phyloP scores from a whole-genome alignment of 129 eudicot genomes.

The Artemisia argyi region DNA sequence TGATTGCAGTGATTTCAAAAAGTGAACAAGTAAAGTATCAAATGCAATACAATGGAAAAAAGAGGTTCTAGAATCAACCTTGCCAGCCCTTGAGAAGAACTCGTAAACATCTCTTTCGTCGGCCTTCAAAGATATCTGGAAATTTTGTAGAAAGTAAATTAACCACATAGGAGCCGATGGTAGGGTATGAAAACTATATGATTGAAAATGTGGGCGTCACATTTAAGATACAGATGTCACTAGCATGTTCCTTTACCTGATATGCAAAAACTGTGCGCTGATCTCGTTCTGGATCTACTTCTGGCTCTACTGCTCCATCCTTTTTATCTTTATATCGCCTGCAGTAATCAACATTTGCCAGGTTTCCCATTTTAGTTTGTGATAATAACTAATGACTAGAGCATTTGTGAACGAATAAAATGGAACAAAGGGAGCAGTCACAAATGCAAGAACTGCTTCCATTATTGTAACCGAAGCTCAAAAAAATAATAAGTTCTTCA shows the following conservation, averaged over 20 bases:
- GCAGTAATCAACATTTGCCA: conserved; percentile 29
- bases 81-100: conserved; percentile 92
- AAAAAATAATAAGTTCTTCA: conserved; percentile 40
- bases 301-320: conserved; percentile 67
- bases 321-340: conserved; percentile 80
- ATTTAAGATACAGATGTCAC: neutral
- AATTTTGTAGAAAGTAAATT: conserved; percentile 11
- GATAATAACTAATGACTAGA: conserved; percentile 5
- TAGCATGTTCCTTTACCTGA: conserved; percentile 49
- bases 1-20: conserved; percentile 11
- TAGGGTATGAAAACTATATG: neutral
- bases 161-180: conserved; percentile 14
- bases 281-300: conserved; percentile 90
- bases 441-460: conserved; percentile 40
- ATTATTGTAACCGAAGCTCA: conserved; percentile 44
- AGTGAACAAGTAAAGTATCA: conserved; percentile 16
- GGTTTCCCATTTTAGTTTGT: conserved; percentile 12
- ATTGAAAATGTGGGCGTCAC: conserved; percentile 7
- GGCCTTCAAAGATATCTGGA: conserved; percentile 79
- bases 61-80: conserved; percentile 45
- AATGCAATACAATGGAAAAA: conserved; percentile 15
- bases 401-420: conserved; percentile 12
- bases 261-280: conserved; percentile 94
- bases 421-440: conserved; percentile 25
- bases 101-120: conserved; percentile 85